phyloP scores from a whole-genome alignment of 371 early-diverging fungal genomes.

The Dinochytrium kinnereticum region DNA sequence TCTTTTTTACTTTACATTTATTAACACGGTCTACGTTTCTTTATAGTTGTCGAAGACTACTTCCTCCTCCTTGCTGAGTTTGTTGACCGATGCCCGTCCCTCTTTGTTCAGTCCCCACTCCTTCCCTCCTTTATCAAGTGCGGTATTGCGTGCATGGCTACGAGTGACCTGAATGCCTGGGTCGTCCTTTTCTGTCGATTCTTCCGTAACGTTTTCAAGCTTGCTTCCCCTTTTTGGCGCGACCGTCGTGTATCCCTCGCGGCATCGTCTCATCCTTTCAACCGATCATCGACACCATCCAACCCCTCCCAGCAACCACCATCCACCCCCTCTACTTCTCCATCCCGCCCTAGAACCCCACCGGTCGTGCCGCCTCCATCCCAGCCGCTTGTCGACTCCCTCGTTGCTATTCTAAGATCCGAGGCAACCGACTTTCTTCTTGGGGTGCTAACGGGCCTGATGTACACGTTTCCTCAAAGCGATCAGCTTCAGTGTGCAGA shows the following conservation, averaged over 20 bases:
- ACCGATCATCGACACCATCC: background rate
- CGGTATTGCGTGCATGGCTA: constrained; percentile 63
- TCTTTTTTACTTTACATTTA: no score
- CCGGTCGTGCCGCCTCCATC: background rate
- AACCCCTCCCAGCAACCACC: background rate
- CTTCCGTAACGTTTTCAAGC: constrained; percentile 46
- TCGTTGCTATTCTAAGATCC: background rate
- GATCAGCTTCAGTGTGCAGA: background rate
- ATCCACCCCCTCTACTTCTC: constrained; percentile 7
- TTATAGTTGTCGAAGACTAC: constrained; percentile 46
- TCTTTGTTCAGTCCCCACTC: constrained; percentile 59
- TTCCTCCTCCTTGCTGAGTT: constrained; percentile 39
- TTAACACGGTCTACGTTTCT: background rate
- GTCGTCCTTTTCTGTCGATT: constrained; percentile 61
- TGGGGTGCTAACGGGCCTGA: constrained; percentile 11
- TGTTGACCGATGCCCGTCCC: constrained; percentile 59
- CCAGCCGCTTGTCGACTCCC: background rate
- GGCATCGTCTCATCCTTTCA: constrained; percentile 45
- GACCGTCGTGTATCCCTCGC: constrained; percentile 43
- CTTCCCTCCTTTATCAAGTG: constrained; percentile 68
- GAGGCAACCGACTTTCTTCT: constrained; percentile 5
- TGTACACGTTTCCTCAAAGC: constrained; percentile 22
- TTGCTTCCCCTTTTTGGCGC: constrained; percentile 36
- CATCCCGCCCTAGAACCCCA: background rate
- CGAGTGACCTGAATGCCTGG: constrained; percentile 68